phyloP scores from a whole-genome alignment of 2,329 filamentous ascomycete genomes.

The Alternaria triticina region DNA sequence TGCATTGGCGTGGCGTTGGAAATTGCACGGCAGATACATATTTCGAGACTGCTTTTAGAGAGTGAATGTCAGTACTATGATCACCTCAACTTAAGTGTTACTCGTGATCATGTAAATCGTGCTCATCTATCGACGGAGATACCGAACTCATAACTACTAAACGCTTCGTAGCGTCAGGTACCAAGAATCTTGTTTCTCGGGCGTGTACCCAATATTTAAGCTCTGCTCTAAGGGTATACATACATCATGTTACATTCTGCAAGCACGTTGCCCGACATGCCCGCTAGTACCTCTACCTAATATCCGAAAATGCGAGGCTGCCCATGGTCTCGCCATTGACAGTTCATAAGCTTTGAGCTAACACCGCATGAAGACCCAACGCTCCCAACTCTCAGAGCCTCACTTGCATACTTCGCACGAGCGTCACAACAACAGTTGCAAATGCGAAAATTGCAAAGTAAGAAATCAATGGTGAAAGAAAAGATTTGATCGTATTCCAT shows the following conservation, averaged over 20 bases:
- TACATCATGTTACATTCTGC: neutral
- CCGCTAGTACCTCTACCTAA: neutral
- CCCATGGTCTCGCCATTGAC: neutral
- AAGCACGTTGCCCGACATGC: neutral
- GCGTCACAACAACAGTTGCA: neutral
- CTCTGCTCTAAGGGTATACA: neutral
- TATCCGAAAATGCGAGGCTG: neutral
- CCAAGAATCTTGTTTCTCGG: neutral
- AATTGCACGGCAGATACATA: conserved; percentile 3
- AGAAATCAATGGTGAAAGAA: neutral
- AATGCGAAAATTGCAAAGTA: neutral
- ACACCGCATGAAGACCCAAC: neutral
- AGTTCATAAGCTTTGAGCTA: neutral
- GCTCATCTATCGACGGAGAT: neutral
- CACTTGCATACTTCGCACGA: neutral
- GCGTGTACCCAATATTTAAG: neutral
- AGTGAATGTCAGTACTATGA: neutral
- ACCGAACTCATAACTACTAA: neutral
- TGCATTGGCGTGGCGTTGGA: conserved; percentile 18
- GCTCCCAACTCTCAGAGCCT: neutral
- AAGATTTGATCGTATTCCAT: neutral
- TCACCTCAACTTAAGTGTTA: neutral
- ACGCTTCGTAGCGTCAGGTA: neutral
- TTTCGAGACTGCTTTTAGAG: neutral
- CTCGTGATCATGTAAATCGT: neutral